Conservation (phyloP, 441 rosid species). For the Theobroma grandiflorum region DNA sequence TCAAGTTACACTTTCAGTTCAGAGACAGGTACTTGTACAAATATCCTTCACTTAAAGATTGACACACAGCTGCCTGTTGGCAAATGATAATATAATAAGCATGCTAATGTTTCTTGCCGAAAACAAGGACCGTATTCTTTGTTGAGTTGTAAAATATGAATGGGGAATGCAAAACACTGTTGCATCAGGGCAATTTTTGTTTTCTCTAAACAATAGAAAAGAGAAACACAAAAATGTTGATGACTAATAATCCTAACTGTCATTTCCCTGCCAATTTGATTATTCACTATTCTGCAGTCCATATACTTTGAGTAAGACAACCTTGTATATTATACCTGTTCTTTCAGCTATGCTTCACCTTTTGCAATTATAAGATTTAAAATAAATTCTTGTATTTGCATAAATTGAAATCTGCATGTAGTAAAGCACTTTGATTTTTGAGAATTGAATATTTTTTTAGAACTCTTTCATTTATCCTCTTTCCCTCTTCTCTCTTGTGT, state of each 20-base stretch:
- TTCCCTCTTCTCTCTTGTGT: too few relatives aligned
- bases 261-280: neutral
- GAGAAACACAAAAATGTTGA: neutral
- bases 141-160: neutral
- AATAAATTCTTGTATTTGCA: neutral
- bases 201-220: too few relatives aligned
- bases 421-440: neutral
- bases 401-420: neutral
- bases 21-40: constrained; percentile 50
- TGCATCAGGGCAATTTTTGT: too few relatives aligned
- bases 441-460: neutral
- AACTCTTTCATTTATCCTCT: neutral
- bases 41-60: neutral
- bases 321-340: neutral
- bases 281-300: neutral
- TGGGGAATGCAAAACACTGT: neutral
- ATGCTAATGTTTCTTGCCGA: neutral
- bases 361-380: neutral
- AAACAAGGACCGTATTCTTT: neutral
- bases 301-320: neutral
- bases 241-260: neutral
- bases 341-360: neutral
- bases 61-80: neutral
- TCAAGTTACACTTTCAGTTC: constrained; percentile 51
- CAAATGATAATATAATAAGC: neutral